Conservation (phyloP, 108 stramenopile genomes). For the Fistulifera solaris region DNA sequence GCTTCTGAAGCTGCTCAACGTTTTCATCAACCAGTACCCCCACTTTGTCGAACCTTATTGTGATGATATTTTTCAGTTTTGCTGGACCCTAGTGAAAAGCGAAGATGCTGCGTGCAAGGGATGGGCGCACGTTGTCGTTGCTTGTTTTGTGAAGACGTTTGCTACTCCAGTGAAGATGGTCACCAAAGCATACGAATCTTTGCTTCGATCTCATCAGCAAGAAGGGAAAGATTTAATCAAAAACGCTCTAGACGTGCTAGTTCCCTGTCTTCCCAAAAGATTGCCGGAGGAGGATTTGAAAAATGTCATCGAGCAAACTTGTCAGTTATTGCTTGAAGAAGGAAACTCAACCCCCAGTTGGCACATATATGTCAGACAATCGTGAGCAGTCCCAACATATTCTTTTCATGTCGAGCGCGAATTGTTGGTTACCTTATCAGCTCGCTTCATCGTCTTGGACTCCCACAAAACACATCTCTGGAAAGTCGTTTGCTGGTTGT, state of each 20-base stretch:
- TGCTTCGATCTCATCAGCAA: constrained; percentile 72
- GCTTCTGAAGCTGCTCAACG: constrained; percentile 64
- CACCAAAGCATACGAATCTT: constrained; percentile 75
- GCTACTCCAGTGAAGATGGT: constrained; percentile 79
- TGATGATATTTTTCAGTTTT: constrained; percentile 68
- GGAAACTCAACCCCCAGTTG: constrained; percentile 81
- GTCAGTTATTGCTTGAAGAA: constrained; percentile 89
- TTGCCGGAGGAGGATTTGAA: constrained; percentile 46
- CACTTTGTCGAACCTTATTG: too few species aligned
- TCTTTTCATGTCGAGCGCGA: constrained; percentile 38
- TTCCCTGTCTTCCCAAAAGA: constrained; percentile 65
- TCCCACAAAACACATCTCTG: constrained; percentile 53
- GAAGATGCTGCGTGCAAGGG: constrained; percentile 78
- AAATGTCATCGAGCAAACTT: constrained; percentile 71
- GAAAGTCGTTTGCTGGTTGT: constrained; percentile 71
- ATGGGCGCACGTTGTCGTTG: constrained; percentile 88
- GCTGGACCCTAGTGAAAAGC: constrained; percentile 77
- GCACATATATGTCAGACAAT: constrained; percentile 86
- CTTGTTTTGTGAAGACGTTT: constrained; percentile 68
- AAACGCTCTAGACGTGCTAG: constrained; percentile 71
- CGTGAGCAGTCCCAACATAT: constrained; percentile 60
- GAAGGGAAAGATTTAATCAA: constrained; percentile 73
- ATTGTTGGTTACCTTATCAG: constrained; percentile 82
- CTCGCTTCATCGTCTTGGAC: constrained; percentile 67
- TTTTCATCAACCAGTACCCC: constrained; percentile 60